These are phyloP conservation scores for Aethionema arabicum DNA, from an alignment of 345 rosid species.

Conservation along the genomic window DNA sequence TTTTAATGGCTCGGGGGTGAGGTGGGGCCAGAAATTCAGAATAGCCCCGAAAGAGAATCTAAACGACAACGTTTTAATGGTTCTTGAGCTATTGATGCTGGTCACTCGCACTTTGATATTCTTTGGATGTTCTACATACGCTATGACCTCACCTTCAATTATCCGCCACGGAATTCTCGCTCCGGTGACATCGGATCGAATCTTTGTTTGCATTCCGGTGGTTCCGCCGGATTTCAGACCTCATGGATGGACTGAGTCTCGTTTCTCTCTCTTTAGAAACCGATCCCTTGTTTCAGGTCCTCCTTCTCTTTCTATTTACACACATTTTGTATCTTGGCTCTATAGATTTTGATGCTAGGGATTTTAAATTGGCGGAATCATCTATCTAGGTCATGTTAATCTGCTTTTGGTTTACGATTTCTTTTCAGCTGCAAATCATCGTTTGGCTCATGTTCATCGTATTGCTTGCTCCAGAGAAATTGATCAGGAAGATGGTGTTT, in stretches of 20 bases:
- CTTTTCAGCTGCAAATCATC: slow-evolving; percentile 38
- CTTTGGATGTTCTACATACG: slow-evolving; percentile 19
- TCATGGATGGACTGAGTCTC: slow-evolving; percentile 42
- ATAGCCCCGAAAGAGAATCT: not conserved
- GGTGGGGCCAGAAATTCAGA: slow-evolving; percentile 16
- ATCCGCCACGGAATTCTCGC: slow-evolving; percentile 48
- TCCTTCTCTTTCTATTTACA: not conserved
- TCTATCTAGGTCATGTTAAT: slow-evolving; percentile 10
- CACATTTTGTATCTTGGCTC: not conserved
- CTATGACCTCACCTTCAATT: slow-evolving; percentile 68
- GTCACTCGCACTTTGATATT: slow-evolving; percentile 20
- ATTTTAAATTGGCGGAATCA: slow-evolving; percentile 1
- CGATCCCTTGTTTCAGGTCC: slow-evolving; percentile 42
- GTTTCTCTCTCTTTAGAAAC: slow-evolving; percentile 33
- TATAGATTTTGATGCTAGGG: not conserved
- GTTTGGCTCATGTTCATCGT: slow-evolving; percentile 32
- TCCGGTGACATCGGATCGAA: slow-evolving; percentile 45
- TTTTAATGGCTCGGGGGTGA: too few species aligned
- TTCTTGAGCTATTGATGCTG: slow-evolving; percentile 14
- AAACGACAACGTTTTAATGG: slow-evolving; percentile 16
- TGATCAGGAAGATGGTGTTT: slow-evolving; percentile 58
- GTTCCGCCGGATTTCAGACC: slow-evolving; percentile 33
- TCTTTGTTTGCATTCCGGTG: slow-evolving; percentile 39
- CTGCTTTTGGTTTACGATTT: slow-evolving; percentile 22
- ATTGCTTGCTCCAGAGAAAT: slow-evolving; percentile 48